A percentile compares a stretch with the other conserved stretches of the same genome.
These are phyloP conservation scores for Ulmus americana DNA, from an alignment of 331 rosid genomes.

Conservation along the genomic window DNA sequence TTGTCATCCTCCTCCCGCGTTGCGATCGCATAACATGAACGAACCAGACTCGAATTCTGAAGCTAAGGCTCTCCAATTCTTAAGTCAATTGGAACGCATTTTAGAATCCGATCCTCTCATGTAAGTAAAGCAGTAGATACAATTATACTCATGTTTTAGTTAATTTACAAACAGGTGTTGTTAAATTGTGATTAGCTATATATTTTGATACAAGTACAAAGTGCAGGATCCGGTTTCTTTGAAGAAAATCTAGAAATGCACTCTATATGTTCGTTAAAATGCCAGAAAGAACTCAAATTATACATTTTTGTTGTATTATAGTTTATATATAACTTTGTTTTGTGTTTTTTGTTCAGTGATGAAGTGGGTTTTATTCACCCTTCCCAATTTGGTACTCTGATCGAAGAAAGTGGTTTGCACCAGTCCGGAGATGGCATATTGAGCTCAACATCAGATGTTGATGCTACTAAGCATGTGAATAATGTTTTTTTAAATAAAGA, in stretches of 20 bases:
- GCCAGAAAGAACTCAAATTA: not conserved
- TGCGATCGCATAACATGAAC: conserved; percentile 7
- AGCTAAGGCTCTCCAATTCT: conserved; percentile 31
- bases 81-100: conserved; percentile 52
- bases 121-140: conserved; percentile 43
- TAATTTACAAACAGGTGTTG: not conserved
- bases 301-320: not conserved
- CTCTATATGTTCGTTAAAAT: not conserved
- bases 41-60: conserved; percentile 9
- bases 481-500: conserved; percentile 53
- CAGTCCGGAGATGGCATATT: conserved; percentile 23
- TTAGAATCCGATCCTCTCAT: conserved; percentile 62
- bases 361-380: conserved; percentile 88
- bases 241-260: not conserved
- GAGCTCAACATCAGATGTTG: conserved; percentile 19
- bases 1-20: not conserved
- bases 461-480: conserved; percentile 24
- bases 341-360: conserved; percentile 39
- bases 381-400: conserved; percentile 53
- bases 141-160: not conserved
- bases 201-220: too few relatives aligned
- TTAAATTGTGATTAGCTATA: too few relatives aligned
- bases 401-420: conserved; percentile 33
- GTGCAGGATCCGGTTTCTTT: too few relatives aligned
- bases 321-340: conserved; percentile 5